These are phyloP conservation scores for Avena insularis DNA, from an alignment of 176 grass and related monocot species.

Conservation along the genomic window DNA sequence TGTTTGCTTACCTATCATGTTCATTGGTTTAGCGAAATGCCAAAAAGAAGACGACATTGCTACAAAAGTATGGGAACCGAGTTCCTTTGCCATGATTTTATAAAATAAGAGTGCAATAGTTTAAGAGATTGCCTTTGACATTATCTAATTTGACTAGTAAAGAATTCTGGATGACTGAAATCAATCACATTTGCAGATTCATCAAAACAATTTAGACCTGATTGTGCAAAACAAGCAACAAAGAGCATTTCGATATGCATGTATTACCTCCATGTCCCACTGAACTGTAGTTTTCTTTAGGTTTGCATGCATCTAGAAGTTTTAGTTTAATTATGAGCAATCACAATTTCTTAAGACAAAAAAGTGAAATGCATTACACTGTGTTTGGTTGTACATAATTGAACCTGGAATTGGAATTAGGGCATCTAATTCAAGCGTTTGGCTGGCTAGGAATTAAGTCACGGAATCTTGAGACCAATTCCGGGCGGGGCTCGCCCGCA, in stretches of 20 bases:
- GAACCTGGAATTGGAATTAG: too few relatives aligned
- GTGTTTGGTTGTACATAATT: too few relatives aligned
- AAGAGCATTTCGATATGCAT: neutral
- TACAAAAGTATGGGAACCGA: neutral
- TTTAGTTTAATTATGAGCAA: neutral
- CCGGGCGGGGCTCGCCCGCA: too few relatives aligned
- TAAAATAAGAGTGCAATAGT: neutral
- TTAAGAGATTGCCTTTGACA: neutral
- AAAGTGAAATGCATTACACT: neutral
- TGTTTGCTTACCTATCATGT: neutral
- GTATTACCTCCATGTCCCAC: neutral
- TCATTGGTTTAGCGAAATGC: neutral
- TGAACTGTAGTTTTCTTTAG: neutral
- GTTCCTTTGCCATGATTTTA: neutral
- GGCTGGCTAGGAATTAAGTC: too few relatives aligned
- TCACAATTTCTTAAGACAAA: neutral
- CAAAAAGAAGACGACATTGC: neutral
- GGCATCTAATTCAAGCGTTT: too few relatives aligned
- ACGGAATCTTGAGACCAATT: too few relatives aligned
- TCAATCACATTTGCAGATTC: neutral
- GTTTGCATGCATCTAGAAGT: neutral
- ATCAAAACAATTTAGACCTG: neutral
- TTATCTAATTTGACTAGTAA: neutral
- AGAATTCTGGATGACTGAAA: conserved; percentile 7
- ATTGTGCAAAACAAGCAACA: neutral